A percentile compares a stretch with the other conserved stretches of the same genome.
These are phyloP conservation scores for Begonia loranthoides DNA, from an alignment of 306 rosid species.

Conservation along the genomic window DNA sequence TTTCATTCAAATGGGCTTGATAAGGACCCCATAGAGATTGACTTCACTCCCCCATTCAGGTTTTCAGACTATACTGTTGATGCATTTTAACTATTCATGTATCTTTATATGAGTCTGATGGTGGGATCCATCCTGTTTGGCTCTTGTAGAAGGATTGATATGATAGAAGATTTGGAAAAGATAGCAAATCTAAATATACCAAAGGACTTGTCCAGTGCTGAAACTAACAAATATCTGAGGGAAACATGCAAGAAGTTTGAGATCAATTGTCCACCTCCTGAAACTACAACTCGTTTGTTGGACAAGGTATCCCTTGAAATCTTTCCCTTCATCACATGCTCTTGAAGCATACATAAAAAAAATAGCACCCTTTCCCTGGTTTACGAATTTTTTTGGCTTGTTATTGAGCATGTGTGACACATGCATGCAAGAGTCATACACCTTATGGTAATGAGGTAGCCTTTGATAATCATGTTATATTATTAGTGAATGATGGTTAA, in stretches of 20 bases:
- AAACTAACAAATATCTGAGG: slow-evolving; percentile 64
- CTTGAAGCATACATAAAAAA: too few relatives aligned
- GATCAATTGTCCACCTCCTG: slow-evolving; percentile 78
- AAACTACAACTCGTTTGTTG: slow-evolving; percentile 77
- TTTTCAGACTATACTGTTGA: slow-evolving; percentile 7
- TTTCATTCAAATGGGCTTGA: slow-evolving; percentile 69
- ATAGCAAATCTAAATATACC: slow-evolving; percentile 68
- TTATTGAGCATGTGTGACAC: too few relatives aligned
- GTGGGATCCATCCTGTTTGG: background rate
- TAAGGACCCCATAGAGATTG: slow-evolving; percentile 45
- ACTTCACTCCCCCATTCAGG: slow-evolving; percentile 48
- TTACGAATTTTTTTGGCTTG: too few relatives aligned
- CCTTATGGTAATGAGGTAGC: too few relatives aligned
- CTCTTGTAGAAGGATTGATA: slow-evolving; percentile 70
- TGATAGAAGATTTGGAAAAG: slow-evolving; percentile 77
- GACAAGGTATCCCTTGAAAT: slow-evolving; percentile 43
- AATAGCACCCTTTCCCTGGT: too few relatives aligned
- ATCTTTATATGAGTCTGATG: background rate
- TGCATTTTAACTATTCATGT: slow-evolving; percentile 3
- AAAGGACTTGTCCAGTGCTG: slow-evolving; percentile 56
- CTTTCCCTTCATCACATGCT: too few relatives aligned
- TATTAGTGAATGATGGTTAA: too few relatives aligned
- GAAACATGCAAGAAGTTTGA: slow-evolving; percentile 59
- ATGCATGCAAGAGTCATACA: too few relatives aligned
- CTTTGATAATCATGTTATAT: too few relatives aligned